Conservation (phyloP, 306 rosid genomes). For the Parietaria judaica region DNA sequence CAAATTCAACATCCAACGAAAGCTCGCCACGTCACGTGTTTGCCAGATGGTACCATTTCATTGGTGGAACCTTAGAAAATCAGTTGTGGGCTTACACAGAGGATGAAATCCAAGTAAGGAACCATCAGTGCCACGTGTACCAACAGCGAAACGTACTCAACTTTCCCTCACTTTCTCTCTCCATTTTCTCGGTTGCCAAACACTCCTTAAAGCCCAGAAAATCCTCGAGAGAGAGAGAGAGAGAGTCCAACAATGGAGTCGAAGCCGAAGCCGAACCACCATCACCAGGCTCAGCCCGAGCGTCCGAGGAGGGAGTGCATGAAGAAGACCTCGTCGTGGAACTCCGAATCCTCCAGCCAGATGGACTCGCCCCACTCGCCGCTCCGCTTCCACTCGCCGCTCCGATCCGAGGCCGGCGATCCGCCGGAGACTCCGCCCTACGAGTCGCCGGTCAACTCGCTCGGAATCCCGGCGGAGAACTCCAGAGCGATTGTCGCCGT, state of each 20-base stretch:
- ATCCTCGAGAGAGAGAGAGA: too few relatives aligned
- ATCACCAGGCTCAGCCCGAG: not conserved
- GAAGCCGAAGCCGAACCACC: not conserved
- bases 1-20: not conserved
- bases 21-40: not conserved
- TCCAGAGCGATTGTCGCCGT: constrained; percentile 49
- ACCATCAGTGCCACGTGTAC: constrained; percentile 12
- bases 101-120: not conserved
- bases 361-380: constrained; percentile 63
- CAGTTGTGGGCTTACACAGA: not conserved
- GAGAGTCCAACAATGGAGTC: constrained; percentile 19
- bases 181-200: constrained; percentile 36
- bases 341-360: constrained; percentile 45
- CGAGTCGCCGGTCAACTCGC: constrained; percentile 53
- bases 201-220: constrained; percentile 16
- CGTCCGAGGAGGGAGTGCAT: constrained; percentile 17
- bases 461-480: constrained; percentile 32
- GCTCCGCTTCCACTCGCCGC: constrained; percentile 55
- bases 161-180: constrained; percentile 5
- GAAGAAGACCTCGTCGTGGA: constrained; percentile 46
- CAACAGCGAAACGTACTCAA: constrained; percentile 18
- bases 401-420: constrained; percentile 65
- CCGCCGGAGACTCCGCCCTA: constrained; percentile 46
- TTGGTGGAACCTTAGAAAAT: not conserved
- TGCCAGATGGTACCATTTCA: not conserved